phyloP scores from a whole-genome alignment of 306 rosid species.

The Cucurbita ficifolia region DNA sequence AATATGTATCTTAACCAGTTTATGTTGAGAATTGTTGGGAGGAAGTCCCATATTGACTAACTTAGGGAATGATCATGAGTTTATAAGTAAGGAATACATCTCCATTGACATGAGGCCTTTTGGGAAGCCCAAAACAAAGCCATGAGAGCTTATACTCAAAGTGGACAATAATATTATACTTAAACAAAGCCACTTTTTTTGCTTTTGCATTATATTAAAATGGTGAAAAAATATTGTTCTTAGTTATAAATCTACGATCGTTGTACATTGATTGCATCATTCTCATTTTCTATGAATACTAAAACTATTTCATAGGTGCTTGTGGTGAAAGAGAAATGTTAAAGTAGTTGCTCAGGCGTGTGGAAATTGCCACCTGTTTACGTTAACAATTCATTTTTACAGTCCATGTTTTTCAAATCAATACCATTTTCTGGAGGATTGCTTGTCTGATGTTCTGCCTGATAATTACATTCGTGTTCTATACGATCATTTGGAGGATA shows the following conservation, averaged over 20 bases:
- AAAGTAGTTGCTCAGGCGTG: slow-evolving; percentile 18
- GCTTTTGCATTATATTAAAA: not conserved
- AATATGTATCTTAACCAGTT: too few relatives aligned
- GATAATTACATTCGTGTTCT: not conserved
- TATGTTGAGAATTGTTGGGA: too few relatives aligned
- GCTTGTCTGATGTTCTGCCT: not conserved
- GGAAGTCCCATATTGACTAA: too few relatives aligned
- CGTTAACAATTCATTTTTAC: not conserved
- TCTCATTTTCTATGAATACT: not conserved
- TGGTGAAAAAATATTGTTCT: not conserved
- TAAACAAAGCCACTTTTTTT: not conserved
- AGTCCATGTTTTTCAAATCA: not conserved
- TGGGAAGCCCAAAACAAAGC: too few relatives aligned
- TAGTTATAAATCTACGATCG: not conserved
- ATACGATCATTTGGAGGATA: slow-evolving; percentile 22
- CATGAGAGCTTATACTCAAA: too few relatives aligned
- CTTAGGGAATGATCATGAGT: too few relatives aligned
- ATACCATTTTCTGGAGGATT: not conserved
- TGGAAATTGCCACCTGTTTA: slow-evolving; percentile 36
- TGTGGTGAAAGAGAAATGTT: slow-evolving; percentile 32
- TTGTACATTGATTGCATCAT: not conserved
- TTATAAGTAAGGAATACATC: too few relatives aligned
- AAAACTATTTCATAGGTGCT: slow-evolving; percentile 15
- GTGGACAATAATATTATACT: too few relatives aligned
- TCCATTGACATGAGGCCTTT: too few relatives aligned